These are phyloP conservation scores for Oryza coarctata DNA, from an alignment of 176 grass and related monocot genomes.

Conservation along the genomic window DNA sequence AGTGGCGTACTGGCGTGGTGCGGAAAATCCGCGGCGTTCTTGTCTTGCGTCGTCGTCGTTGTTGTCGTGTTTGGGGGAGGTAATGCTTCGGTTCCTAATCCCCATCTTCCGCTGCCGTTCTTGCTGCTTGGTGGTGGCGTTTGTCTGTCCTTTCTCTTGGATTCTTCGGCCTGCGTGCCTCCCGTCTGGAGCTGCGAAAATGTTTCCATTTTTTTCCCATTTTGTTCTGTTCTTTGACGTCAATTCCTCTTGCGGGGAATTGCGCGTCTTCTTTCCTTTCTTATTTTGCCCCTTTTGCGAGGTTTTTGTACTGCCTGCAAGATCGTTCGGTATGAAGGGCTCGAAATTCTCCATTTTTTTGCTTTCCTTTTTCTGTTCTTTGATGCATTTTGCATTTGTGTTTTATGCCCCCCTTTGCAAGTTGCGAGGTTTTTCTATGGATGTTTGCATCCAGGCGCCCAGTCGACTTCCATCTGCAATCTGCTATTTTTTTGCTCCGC, in stretches of 20 bases:
- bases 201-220: not conserved
- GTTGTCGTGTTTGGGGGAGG: not conserved
- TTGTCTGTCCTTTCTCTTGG: not conserved
- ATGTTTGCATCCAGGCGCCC: conserved; percentile 16
- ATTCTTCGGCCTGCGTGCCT: not conserved
- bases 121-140: not conserved
- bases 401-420: not conserved
- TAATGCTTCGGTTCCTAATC: conserved; percentile 1
- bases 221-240: not conserved
- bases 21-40: not conserved
- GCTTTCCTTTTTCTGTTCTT: no score
- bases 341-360: not conserved
- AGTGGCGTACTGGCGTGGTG: not conserved
- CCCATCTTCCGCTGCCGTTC: not conserved
- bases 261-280: not conserved
- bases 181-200: not conserved
- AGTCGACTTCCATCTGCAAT: not conserved
- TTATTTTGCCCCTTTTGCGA: not conserved
- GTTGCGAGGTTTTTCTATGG: not conserved
- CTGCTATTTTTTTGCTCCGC: not conserved
- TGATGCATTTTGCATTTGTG: conserved; percentile 9
- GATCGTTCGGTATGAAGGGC: not conserved
- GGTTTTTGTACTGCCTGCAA: not conserved
- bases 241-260: conserved; percentile 22
- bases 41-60: not conserved